phyloP scores from a whole-genome alignment of 495 filamentous ascomycete species.

The Trichoderma reesei region DNA sequence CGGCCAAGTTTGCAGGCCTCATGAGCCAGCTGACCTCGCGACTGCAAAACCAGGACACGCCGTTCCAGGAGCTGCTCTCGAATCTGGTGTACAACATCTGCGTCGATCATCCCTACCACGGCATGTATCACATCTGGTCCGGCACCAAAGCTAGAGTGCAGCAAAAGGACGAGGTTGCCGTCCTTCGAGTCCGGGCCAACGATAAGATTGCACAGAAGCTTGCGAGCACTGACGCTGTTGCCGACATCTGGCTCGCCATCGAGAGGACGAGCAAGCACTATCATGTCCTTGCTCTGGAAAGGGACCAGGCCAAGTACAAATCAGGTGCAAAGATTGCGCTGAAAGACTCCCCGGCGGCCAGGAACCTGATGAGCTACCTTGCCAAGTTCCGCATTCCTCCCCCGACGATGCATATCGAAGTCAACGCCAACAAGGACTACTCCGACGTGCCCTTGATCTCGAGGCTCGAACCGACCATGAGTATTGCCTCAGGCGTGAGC shows the following conservation, averaged over 20 bases:
- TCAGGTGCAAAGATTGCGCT: slow-evolving; percentile 54
- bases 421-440: slow-evolving; percentile 68
- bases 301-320: slow-evolving; percentile 48
- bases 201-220: slow-evolving; percentile 52
- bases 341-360: slow-evolving; percentile 47
- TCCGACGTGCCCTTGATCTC: slow-evolving; percentile 58
- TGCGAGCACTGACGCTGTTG: slow-evolving; percentile 29
- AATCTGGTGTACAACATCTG: slow-evolving; percentile 71
- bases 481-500: slow-evolving; percentile 81
- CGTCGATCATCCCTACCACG: slow-evolving; percentile 86
- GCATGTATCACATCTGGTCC: slow-evolving; percentile 91
- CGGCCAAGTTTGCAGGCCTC: slow-evolving; percentile 79
- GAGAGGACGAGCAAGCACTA: slow-evolving; percentile 66
- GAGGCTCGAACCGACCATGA: slow-evolving; percentile 59
- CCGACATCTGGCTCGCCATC: slow-evolving; percentile 53
- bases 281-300: slow-evolving; percentile 59
- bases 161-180: slow-evolving; percentile 59
- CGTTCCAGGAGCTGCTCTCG: slow-evolving; percentile 67
- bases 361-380: slow-evolving; percentile 46
- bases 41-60: slow-evolving; percentile 54
- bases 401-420: slow-evolving; percentile 74
- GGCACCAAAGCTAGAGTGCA: slow-evolving; percentile 54
- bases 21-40: slow-evolving; percentile 96
- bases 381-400: slow-evolving; percentile 63
- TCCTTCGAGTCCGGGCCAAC: slow-evolving; percentile 64